Percentiles rank a stretch among this genome's conserved stretches.
phyloP scores from a whole-genome alignment of 2,329 filamentous ascomycete genomes.

The Spiromastix sp. region DNA sequence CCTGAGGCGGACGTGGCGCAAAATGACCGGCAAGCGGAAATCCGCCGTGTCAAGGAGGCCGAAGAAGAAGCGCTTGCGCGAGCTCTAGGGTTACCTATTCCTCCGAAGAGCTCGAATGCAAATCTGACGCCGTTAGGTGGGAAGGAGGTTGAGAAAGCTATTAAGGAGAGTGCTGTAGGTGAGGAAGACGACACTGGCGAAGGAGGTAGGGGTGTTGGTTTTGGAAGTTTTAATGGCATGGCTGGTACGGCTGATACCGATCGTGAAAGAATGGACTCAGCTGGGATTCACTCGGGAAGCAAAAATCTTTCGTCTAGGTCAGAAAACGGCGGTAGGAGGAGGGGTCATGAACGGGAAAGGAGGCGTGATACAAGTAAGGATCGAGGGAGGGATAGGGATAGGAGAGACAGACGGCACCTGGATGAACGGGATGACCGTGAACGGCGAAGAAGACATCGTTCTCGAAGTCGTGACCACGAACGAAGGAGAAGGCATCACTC shows the following conservation, averaged over 20 bases:
- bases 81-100: conserved; percentile 69
- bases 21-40: conserved; percentile 60
- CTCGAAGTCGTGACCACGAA: conserved; percentile 17
- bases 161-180: conserved; percentile 31
- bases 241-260: conserved; percentile 15
- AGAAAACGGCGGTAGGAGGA: conserved; percentile 25
- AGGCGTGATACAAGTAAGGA: conserved; percentile 20
- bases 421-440: conserved; percentile 15
- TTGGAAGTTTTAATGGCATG: conserved; percentile 23
- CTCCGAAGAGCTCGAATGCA: conserved; percentile 51
- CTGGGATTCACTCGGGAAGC: conserved; percentile 23
- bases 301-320: too few relatives aligned
- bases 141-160: conserved; percentile 45
- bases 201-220: conserved; percentile 23
- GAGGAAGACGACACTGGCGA: conserved; percentile 17
- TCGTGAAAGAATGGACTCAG: conserved; percentile 9
- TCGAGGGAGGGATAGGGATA: conserved; percentile 27
- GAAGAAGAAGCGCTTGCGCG: conserved; percentile 84
- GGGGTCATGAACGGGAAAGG: conserved; percentile 21
- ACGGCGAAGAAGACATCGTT: conserved; percentile 8
- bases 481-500: conserved; percentile 17
- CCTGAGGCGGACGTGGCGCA: conserved; percentile 37
- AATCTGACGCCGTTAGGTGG: conserved; percentile 51
- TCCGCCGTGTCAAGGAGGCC: conserved; percentile 73
- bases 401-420: conserved; percentile 34